Evolutionary conservation across 1,284 basidiomycete species (phyloP).

Genomic region (Sporisorium sorghi): DNA sequence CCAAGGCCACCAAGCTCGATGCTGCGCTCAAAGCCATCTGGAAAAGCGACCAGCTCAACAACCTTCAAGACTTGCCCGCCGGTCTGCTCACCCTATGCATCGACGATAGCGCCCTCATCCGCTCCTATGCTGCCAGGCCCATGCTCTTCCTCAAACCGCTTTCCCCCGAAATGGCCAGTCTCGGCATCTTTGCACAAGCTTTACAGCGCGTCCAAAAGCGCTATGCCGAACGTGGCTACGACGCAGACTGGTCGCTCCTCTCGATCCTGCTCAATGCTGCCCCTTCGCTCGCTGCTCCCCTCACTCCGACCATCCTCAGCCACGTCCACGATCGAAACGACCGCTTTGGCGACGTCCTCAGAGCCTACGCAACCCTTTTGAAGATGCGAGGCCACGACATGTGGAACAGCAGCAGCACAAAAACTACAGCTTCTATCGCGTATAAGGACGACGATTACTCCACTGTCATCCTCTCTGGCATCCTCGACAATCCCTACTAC

Average conservation of each 20-base stretch:
- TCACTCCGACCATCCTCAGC: slow-evolving; percentile 38
- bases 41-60: slow-evolving; percentile 33
- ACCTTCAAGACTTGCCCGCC: slow-evolving; percentile 46
- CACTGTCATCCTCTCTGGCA: slow-evolving; percentile 49
- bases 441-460: slow-evolving; percentile 48
- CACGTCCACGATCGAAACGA: slow-evolving; percentile 46
- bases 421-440: too few relatives aligned
- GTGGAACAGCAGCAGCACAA: slow-evolving; percentile 34
- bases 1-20: slow-evolving; percentile 32
- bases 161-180: slow-evolving; percentile 15
- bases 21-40: slow-evolving; percentile 29
- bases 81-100: slow-evolving; percentile 45
- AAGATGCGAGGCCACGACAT: slow-evolving; percentile 38
- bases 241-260: slow-evolving; percentile 44
- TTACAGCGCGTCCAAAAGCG: slow-evolving; percentile 13
- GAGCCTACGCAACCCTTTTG: slow-evolving; percentile 39
- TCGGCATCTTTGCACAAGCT: slow-evolving; percentile 25
- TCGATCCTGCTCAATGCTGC: slow-evolving; percentile 42
- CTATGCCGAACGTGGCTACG: slow-evolving; percentile 17
- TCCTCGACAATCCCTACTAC: slow-evolving; percentile 60
- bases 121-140: slow-evolving; percentile 43
- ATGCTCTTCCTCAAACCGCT: slow-evolving; percentile 46
- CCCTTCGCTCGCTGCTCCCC: slow-evolving; percentile 21
- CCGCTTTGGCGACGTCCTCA: slow-evolving; percentile 47
- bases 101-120: slow-evolving; percentile 34